Conservation (phyloP, 345 rosid species). For the Camelina hispida region DNA sequence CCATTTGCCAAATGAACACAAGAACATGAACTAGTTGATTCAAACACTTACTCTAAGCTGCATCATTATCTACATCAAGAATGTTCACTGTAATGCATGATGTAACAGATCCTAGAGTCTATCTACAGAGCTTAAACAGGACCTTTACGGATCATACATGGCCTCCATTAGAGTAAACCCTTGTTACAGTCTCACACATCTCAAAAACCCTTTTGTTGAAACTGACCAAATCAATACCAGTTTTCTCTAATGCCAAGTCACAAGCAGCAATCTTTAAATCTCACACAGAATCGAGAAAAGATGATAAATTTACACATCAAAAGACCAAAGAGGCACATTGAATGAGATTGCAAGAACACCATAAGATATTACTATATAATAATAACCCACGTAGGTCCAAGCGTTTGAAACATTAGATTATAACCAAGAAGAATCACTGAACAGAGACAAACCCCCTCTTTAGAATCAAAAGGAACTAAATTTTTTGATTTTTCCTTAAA, state of each 20-base stretch:
- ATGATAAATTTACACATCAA: background rate
- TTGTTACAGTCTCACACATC: conserved; percentile 7
- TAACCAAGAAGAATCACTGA: conserved; percentile 19
- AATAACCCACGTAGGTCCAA: conserved; percentile 8
- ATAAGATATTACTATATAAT: conserved; percentile 25
- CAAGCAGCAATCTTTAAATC: background rate
- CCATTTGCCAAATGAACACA: conserved; percentile 17
- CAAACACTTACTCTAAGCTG: background rate
- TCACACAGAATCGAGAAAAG: conserved; percentile 7
- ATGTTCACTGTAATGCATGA: conserved; percentile 3
- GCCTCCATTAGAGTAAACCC: background rate
- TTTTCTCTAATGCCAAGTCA: background rate
- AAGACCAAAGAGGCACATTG: conserved; percentile 4
- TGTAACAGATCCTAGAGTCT: background rate
- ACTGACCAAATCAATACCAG: conserved; percentile 3
- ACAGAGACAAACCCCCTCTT: conserved; percentile 18
- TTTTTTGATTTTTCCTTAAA: background rate
- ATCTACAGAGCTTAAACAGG: conserved; percentile 3
- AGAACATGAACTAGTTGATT: conserved; percentile 26
- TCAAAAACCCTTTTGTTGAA: background rate
- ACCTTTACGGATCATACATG: conserved; percentile 14
- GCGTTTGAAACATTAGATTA: conserved; percentile 33
- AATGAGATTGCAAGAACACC: conserved; percentile 28
- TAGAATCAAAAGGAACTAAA: conserved; percentile 33
- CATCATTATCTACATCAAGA: conserved; percentile 12